Evolutionary conservation across 805 yeast genomes (phyloP), one percentile per base, ranked within the genome.

Genomic region (Vanderwaltozyma tropicalis): DNA sequence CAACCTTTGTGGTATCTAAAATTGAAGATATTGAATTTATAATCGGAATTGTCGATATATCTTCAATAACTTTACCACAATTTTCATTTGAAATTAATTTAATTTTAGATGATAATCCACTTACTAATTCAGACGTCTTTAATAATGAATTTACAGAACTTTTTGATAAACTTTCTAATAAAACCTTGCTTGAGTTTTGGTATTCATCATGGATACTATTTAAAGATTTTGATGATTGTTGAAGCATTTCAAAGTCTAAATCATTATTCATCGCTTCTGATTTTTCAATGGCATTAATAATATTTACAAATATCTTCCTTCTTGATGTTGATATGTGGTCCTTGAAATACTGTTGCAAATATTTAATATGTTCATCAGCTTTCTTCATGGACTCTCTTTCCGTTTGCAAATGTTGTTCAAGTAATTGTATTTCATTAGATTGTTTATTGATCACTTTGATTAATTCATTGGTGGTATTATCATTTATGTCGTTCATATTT

Each of bases 291-390:
- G 45, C 22, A 13, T 33, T 16, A 9, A 38, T 18, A 7, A 47
- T 24, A n/a, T 31, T 25, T 3, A 35, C 11, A 28, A 43, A 42
- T 1, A 45, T 37, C 2, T 19, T 18, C 3, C 24, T 25, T 16
- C 53, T 39, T 14, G 46, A 43, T 24, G 29, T 35, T 2, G 31
- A 25, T 11, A 51, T 37, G 28, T 46, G 29, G 1, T 40, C 41
- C 16, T 44, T 14, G 14, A 46, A 45, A 33, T 42, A 50, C 2
- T 29, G 9, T 26, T 43, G 33, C 14, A 50, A 26, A 2, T 25
- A 14, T 15, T 35, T 25, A n/a, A 47, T 13, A 21, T 42, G 35
- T n/a, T 33, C 34, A 22, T 43, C 33, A 0, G 42, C 35, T 5
- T 38, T 31, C 15, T 40, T 34, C 5, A 40, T 24, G 3, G 28